phyloP scores from a whole-genome alignment of 2,329 filamentous ascomycete species.

The Dactylonectria estremocensis region DNA sequence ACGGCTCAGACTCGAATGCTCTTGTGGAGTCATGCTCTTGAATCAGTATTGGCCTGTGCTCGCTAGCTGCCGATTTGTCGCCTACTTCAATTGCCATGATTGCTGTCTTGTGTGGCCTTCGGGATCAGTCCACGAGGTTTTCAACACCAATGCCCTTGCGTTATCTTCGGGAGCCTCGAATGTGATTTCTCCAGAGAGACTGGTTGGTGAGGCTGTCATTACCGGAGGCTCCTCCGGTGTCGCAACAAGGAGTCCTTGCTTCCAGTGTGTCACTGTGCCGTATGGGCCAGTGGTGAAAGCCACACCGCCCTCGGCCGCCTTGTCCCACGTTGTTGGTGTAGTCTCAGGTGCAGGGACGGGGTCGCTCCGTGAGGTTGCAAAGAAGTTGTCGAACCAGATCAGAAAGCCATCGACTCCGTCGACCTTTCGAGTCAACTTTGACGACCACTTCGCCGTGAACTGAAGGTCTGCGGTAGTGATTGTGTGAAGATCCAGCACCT shows the following conservation, averaged over 20 bases:
- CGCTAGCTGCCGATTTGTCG: conserved; percentile 2
- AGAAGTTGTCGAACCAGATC: conserved; percentile 96
- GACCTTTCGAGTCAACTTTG: conserved; percentile 72
- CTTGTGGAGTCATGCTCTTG: background rate
- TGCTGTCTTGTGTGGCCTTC: conserved; percentile 60
- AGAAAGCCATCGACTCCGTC: conserved; percentile 87
- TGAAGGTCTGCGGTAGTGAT: conserved; percentile 80
- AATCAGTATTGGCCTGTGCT: background rate
- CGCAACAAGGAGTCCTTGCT: conserved; percentile 83
- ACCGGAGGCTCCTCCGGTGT: conserved; percentile 68
- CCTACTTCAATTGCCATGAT: conserved; percentile 66
- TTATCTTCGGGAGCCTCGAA: conserved; percentile 81
- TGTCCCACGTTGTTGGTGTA: conserved; percentile 75
- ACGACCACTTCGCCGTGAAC: conserved; percentile 79
- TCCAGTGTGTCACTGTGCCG: conserved; percentile 89
- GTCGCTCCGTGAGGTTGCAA: conserved; percentile 74
- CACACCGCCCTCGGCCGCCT: conserved; percentile 72
- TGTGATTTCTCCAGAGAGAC: conserved; percentile 76
- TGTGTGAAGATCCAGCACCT: conserved; percentile 83
- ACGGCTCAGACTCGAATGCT: background rate
- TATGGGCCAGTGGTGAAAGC: conserved; percentile 91
- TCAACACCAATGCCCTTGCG: conserved; percentile 77
- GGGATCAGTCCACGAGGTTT: conserved; percentile 72
- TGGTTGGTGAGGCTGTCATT: conserved; percentile 67
- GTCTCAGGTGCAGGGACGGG: conserved; percentile 65